phyloP scores from a whole-genome alignment of 169 alveolate species.

The Fabrea salina region DNA sequence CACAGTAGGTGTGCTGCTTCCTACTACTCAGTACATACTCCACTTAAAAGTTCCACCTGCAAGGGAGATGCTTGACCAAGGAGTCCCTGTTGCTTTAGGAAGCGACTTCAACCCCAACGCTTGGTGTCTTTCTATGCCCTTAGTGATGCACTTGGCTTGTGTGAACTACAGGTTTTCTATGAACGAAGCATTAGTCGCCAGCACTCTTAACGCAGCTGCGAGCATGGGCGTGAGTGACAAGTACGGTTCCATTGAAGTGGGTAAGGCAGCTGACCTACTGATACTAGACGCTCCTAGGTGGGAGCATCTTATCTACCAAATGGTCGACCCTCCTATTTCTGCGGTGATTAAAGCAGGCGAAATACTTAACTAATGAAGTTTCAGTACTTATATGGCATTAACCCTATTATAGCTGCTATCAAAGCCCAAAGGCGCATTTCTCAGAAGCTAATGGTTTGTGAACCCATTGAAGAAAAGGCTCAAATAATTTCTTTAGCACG shows the following conservation, averaged over 20 bases:
- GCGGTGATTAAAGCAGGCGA: constrained; percentile 26
- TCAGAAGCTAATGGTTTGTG: not conserved
- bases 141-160: constrained; percentile 40
- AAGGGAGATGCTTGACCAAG: constrained; percentile 35
- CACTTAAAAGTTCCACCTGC: constrained; percentile 39
- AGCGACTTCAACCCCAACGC: constrained; percentile 45
- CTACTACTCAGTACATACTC: constrained; percentile 38
- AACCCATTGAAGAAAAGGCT: constrained; percentile 8
- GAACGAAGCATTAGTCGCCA: constrained; percentile 36
- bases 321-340: constrained; percentile 35
- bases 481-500: not conserved
- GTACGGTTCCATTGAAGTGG: constrained; percentile 39
- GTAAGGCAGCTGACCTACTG: constrained; percentile 37
- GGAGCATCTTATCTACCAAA: constrained; percentile 40
- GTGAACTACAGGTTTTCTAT: constrained; percentile 30
- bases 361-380: not conserved
- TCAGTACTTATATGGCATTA: constrained; percentile 14
- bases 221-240: constrained; percentile 14
- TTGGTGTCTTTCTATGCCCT: constrained; percentile 31
- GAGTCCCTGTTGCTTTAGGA: constrained; percentile 37
- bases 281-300: constrained; percentile 30
- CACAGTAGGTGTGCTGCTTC: constrained; percentile 32
- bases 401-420: constrained; percentile 23
- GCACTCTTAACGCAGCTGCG: constrained; percentile 45
- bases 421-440: not conserved